Evolutionary conservation across 1,284 basidiomycete species (phyloP).

Genomic region (Cryptococcus sp.): DNA sequence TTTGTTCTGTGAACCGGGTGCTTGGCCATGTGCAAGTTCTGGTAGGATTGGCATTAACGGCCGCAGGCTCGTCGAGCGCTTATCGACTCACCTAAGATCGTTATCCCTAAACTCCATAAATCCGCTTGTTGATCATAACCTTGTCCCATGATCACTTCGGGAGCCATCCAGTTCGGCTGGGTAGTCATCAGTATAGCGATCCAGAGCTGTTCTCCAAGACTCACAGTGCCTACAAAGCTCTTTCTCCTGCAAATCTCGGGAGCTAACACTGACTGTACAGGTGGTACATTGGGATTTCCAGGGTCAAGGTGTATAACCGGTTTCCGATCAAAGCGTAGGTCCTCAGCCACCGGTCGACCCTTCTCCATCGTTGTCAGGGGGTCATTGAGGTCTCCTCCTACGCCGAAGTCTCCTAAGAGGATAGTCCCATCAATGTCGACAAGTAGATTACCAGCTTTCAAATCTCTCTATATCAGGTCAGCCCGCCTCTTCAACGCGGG

Average conservation of each 20-base stretch:
- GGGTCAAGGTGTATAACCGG: background rate
- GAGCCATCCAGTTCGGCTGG: conserved; percentile 93
- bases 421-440: conserved; percentile 69
- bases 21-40: conserved; percentile 34
- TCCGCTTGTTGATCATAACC: conserved; percentile 92
- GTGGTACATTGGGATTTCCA: background rate
- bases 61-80: background rate
- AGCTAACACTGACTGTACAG: background rate
- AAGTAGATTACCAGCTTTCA: conserved; percentile 79
- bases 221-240: conserved; percentile 79
- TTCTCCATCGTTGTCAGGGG: conserved; percentile 12
- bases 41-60: background rate
- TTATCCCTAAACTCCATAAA: conserved; percentile 93
- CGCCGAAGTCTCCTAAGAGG: conserved; percentile 93
- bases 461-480: conserved; percentile 27
- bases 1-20: conserved; percentile 17
- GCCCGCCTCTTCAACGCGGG: background rate
- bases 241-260: conserved; percentile 62
- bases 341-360: conserved; percentile 16
- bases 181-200: background rate
- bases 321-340: conserved; percentile 12
- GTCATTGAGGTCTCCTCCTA: conserved; percentile 48
- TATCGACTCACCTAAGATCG: conserved; percentile 59
- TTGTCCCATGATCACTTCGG: conserved; percentile 80
- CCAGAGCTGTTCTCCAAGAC: conserved; percentile 1